phyloP scores from a whole-genome alignment of 2,329 filamentous ascomycete genomes.

The Apiospora sp. region DNA sequence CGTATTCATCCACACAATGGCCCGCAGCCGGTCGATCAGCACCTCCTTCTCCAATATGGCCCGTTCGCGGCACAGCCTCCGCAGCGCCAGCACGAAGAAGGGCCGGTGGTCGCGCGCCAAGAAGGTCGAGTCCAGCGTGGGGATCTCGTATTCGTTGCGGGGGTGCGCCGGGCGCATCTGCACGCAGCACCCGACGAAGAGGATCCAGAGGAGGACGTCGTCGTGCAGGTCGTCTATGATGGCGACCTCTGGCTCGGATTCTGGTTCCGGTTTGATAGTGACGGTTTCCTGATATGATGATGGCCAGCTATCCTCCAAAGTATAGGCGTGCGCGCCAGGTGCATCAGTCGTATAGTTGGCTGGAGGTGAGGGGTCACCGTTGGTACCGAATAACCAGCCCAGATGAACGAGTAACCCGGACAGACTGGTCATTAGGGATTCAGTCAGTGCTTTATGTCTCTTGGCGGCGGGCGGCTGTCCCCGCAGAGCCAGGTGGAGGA shows the following conservation, averaged over 20 bases:
- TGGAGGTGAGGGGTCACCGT: not conserved
- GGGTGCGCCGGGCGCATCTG: constrained; percentile 32
- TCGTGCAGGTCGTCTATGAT: constrained; percentile 37
- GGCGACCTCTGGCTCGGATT: not conserved
- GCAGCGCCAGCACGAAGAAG: constrained; percentile 41
- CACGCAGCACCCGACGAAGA: constrained; percentile 44
- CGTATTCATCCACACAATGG: constrained; percentile 40
- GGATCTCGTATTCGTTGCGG: constrained; percentile 24
- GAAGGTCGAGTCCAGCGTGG: constrained; percentile 31
- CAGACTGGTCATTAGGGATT: constrained; percentile 40
- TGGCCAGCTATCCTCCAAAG: constrained; percentile 24
- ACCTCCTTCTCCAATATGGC: constrained; percentile 36
- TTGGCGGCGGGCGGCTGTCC: constrained; percentile 42
- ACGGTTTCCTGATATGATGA: not conserved
- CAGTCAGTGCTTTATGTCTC: constrained; percentile 39
- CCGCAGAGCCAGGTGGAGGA: constrained; percentile 42
- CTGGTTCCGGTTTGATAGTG: not conserved
- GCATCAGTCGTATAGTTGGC: not conserved
- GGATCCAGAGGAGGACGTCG: constrained; percentile 41
- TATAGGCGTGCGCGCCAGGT: not conserved
- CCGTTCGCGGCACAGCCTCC: constrained; percentile 38
- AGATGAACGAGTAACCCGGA: constrained; percentile 36
- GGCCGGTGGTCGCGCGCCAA: constrained; percentile 36
- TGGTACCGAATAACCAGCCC: constrained; percentile 35
- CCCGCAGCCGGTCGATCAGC: constrained; percentile 36